Evolutionary conservation across 1,284 basidiomycete genomes (phyloP), one percentile per base, ranked within the genome.

Genomic region (Ceratobasidium sp.): DNA sequence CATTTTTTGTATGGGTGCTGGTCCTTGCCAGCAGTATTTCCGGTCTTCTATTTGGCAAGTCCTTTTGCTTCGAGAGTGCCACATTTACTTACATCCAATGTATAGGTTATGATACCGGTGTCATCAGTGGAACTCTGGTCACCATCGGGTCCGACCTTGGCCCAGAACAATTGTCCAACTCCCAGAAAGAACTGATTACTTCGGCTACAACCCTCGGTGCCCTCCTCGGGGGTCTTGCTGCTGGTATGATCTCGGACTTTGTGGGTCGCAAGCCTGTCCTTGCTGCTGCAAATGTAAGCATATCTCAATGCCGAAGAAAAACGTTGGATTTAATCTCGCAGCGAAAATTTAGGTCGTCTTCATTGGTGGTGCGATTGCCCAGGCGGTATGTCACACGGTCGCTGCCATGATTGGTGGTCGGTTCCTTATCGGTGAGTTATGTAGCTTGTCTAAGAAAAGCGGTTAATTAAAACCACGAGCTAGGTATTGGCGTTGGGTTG

Each of bases 191-290:
- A 82, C 81, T 90, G 49, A 90, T 92, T 74, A 92, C 90, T 0
- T 89, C 89, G 1, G 81, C 90, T 0, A 93, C 91, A 0, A 93
- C 90, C 0, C 80, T 93, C 25, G 90, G 89, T 8, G 91, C 90
- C 0, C 81, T 93, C 1, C 68, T 93, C 1, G 91, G 90, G 16
- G 87, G 88, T 42, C 80, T 93, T 14, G 80, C 79, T 2, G 87
- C 89, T 1, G 90, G 91, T 2, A 79, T 87, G 57, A 77, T 90
- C 49, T 88, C 87, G 11, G 90, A 92, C 73, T 85, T 84, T 79
- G 84, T 84, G n/a, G 90, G 89, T 2, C 81, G 88, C 16, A 84
- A 84, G 70, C 80, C 81, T 2, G 87, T 91, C 0, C 82, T 93
- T 7, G 86, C 81, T 1, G 79, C 89, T 30, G 89, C 88, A 19